A percentile compares a stretch with the other conserved stretches of the same genome.
Conservation (phyloP, 2,329 filamentous ascomycete species). For the Graphilbum sp. region DNA sequence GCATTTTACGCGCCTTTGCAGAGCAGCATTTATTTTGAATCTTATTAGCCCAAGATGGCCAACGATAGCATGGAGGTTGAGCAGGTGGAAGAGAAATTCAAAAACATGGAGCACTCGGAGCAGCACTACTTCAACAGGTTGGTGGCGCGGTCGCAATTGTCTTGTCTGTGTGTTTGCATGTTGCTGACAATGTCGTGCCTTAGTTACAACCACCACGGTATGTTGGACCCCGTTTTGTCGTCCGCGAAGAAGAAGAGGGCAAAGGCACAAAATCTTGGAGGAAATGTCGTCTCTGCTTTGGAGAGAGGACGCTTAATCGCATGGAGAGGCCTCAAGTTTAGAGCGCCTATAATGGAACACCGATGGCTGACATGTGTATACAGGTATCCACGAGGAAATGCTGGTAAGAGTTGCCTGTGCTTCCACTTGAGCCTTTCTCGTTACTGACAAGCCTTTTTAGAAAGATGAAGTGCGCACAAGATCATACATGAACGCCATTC, state of each 20-base stretch:
- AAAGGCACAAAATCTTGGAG: no score
- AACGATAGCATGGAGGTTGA: slow-evolving; percentile 40
- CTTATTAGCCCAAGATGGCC: slow-evolving; percentile 25
- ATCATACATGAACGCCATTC: slow-evolving; percentile 94
- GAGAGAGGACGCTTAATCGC: no score
- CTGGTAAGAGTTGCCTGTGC: slow-evolving; percentile 57
- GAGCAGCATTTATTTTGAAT: background rate
- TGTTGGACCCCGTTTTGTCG: no score
- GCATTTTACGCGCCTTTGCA: background rate
- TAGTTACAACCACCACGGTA: slow-evolving; percentile 97
- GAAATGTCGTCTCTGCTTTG: no score
- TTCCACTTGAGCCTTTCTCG: no score
- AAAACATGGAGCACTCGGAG: slow-evolving; percentile 78
- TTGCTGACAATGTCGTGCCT: background rate
- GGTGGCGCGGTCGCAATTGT: slow-evolving; percentile 1
- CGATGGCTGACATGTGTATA: no score
- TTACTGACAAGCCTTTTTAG: slow-evolving; percentile 34
- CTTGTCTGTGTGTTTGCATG: background rate
- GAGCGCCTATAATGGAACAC: no score
- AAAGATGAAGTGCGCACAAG: slow-evolving; percentile 97
- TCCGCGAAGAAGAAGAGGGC: no score
- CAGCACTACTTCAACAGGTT: slow-evolving; percentile 99
- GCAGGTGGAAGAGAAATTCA: slow-evolving; percentile 45
- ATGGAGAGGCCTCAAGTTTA: no score
- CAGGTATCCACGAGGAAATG: slow-evolving; percentile 96